Evolutionary conservation across 768 basidiomycete species (phyloP).

Genomic region (Pleurotus cornucopiae): DNA sequence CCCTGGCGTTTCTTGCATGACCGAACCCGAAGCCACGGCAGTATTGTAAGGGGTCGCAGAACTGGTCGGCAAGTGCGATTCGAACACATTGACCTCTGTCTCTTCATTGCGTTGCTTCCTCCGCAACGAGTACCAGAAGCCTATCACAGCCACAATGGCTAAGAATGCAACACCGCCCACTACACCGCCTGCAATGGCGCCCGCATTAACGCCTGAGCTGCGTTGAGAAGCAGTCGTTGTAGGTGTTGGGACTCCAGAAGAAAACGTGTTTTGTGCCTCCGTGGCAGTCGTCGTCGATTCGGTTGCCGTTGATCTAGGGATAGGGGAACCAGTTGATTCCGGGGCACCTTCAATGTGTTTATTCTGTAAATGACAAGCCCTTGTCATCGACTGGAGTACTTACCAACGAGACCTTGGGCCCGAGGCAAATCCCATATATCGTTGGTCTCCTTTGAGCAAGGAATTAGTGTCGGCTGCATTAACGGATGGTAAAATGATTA

Average conservation of each 20-base stretch:
- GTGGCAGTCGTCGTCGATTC: not conserved
- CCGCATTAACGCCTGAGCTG: conserved; percentile 29
- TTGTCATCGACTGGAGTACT: not conserved
- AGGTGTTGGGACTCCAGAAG: conserved; percentile 9
- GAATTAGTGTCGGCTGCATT: not conserved
- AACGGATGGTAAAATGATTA: conserved; percentile 23
- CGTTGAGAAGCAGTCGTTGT: conserved; percentile 8
- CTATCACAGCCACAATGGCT: conserved; percentile 29
- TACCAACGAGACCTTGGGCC: conserved; percentile 20
- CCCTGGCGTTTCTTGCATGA: conserved; percentile 13
- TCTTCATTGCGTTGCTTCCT: not conserved
- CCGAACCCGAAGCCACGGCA: not conserved
- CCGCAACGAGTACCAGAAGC: conserved; percentile 32
- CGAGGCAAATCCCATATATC: conserved; percentile 29
- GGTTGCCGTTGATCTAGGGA: not conserved
- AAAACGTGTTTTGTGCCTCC: conserved; percentile 12
- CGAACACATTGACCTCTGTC: not conserved
- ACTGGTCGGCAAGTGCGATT: not conserved
- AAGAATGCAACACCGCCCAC: conserved; percentile 47
- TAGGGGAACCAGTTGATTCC: conserved; percentile 9
- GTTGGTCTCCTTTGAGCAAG: conserved; percentile 9
- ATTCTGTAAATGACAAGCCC: not conserved
- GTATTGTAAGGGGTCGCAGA: not conserved
- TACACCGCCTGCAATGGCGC: conserved; percentile 61
- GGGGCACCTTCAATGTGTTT: conserved; percentile 9